Conservation (phyloP, 306 rosid genomes). For the Gastrolobium villosum region DNA sequence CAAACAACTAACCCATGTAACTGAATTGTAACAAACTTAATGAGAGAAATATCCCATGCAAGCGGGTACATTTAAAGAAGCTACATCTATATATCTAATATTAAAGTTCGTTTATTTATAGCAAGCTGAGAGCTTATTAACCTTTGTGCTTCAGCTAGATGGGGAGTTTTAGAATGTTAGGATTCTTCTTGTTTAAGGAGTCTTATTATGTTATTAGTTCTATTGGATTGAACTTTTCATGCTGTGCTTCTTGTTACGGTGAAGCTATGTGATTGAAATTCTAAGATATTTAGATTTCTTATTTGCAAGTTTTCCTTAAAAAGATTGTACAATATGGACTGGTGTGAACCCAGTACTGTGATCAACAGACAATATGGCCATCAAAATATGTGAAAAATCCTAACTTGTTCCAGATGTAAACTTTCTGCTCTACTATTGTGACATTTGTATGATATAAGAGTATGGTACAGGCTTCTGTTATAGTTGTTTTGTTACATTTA, state of each 20-base stretch:
- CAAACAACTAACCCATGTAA: no score
- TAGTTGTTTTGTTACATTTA: constrained; percentile 21
- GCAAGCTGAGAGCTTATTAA: background rate
- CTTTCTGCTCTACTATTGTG: background rate
- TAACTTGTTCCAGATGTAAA: background rate
- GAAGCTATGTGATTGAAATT: constrained; percentile 6
- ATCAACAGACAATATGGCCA: background rate
- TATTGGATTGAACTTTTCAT: background rate
- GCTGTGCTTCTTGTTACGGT: background rate
- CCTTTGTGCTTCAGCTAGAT: background rate
- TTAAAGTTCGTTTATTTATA: background rate
- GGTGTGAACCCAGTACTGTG: background rate
- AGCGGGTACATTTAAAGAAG: no score
- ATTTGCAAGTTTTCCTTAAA: constrained; percentile 15
- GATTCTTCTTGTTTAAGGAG: background rate
- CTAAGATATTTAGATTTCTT: constrained; percentile 8
- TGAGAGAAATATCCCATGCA: no score
- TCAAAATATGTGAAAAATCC: background rate
- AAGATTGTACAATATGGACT: background rate
- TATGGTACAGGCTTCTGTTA: background rate
- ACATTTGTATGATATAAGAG: background rate
- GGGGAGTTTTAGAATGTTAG: background rate
- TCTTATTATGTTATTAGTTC: background rate
- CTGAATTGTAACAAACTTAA: no score
- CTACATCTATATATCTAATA: no score